Evolutionary conservation across 2,329 filamentous ascomycete genomes (phyloP).

Genomic region (Colletotrichum sp.): DNA sequence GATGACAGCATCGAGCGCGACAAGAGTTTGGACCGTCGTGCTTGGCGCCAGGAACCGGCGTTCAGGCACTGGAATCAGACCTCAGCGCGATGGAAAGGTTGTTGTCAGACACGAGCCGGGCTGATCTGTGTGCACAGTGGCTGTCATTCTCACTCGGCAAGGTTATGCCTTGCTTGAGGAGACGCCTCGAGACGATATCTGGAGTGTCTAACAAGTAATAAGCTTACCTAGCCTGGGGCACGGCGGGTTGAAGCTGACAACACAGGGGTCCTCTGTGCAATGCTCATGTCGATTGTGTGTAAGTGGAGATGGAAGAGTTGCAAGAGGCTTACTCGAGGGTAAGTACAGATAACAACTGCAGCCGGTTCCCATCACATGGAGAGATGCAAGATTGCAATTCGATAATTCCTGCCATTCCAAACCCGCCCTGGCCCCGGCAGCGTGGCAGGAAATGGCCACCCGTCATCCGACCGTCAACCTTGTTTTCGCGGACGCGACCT

Average conservation of each 20-base stretch:
- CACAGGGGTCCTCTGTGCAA: background rate
- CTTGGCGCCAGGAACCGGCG: conserved; percentile 3
- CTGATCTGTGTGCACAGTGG: background rate
- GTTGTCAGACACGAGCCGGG: background rate
- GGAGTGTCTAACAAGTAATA: background rate
- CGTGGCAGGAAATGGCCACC: background rate
- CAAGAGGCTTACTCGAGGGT: background rate
- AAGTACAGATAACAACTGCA: background rate
- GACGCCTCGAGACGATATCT: background rate
- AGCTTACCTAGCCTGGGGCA: background rate
- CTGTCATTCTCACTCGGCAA: background rate
- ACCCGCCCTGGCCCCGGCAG: background rate
- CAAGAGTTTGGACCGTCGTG: background rate
- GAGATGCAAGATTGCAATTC: background rate
- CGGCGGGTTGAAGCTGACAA: background rate
- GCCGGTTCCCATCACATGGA: conserved; percentile 1
- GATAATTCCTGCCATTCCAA: background rate
- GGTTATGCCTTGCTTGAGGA: background rate
- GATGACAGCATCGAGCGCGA: background rate
- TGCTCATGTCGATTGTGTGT: background rate
- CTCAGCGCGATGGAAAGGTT: background rate
- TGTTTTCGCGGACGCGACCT: background rate
- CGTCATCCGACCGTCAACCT: conserved; percentile 2
- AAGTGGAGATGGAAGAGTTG: background rate
- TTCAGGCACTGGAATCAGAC: background rate